phyloP scores from a whole-genome alignment of 1,284 basidiomycete species.

The Pisolithus thermaeus region DNA sequence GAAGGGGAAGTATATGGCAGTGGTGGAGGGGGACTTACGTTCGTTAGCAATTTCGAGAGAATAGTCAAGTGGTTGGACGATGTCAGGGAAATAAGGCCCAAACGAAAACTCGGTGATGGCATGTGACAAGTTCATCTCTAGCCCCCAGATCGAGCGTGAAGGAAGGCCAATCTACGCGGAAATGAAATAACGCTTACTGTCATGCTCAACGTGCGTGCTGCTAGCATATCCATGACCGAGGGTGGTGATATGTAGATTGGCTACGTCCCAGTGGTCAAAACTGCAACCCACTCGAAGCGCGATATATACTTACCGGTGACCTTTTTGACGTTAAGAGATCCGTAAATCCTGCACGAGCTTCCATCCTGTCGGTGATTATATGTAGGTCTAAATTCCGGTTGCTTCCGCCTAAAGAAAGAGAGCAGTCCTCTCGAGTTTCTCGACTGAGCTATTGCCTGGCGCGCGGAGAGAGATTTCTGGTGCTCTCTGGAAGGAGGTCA shows the following conservation, averaged over 20 bases:
- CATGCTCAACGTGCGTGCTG: constrained; percentile 83
- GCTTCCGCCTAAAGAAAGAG: constrained; percentile 42
- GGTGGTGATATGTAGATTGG: constrained; percentile 86
- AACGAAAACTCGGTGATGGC: constrained; percentile 97
- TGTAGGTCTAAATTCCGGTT: constrained; percentile 58
- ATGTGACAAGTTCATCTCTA: constrained; percentile 96
- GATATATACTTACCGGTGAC: constrained; percentile 60
- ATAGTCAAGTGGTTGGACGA: constrained; percentile 90
- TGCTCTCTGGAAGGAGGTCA: constrained; percentile 41
- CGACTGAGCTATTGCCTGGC: constrained; percentile 65
- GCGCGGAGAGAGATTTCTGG: constrained; percentile 56
- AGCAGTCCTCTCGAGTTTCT: constrained; percentile 67
- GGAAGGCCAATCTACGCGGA: not conserved
- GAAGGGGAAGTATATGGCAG: not conserved
- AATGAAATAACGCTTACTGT: constrained; percentile 41
- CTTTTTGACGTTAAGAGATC: constrained; percentile 81
- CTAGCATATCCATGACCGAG: constrained; percentile 92
- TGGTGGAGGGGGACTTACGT: constrained; percentile 47
- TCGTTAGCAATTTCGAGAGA: constrained; percentile 79
- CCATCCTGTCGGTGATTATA: constrained; percentile 64
- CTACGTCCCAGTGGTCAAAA: constrained; percentile 29
- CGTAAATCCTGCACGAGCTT: constrained; percentile 81
- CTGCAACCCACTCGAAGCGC: not conserved
- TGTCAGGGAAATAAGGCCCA: constrained; percentile 94
- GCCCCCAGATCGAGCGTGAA: not conserved